These are phyloP conservation scores for Solanum ossicruentum DNA, from an alignment of 257 asterid genomes.

Conservation along the genomic window DNA sequence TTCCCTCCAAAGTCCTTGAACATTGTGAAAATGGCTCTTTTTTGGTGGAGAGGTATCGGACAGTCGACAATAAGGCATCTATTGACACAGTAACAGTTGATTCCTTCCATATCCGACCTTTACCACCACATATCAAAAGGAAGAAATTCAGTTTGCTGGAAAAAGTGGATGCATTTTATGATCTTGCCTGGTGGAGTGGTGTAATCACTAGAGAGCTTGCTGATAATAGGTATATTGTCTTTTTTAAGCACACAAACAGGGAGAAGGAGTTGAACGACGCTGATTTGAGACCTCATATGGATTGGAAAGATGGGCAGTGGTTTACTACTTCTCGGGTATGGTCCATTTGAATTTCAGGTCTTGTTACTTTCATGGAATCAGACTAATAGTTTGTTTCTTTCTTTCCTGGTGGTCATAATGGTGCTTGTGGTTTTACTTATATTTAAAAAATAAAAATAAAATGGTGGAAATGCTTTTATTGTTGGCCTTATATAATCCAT, in stretches of 20 bases:
- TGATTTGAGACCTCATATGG: slow-evolving; percentile 66
- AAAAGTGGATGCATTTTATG: slow-evolving; percentile 58
- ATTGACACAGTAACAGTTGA: slow-evolving; percentile 19
- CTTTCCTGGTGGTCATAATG: not conserved
- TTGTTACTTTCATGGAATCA: not conserved
- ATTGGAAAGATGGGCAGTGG: slow-evolving; percentile 75
- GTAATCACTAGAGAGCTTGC: slow-evolving; percentile 38
- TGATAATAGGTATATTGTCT: slow-evolving; percentile 33
- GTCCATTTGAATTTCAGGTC: not conserved
- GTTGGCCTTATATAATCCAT: not conserved
- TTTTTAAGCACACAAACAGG: slow-evolving; percentile 24
- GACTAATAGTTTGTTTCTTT: not conserved
- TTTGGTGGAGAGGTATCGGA: slow-evolving; percentile 24
- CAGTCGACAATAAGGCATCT: not conserved
- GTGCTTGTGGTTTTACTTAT: not conserved
- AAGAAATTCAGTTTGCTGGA: slow-evolving; percentile 36
- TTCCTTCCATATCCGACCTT: slow-evolving; percentile 51
- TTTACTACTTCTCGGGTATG: slow-evolving; percentile 56
- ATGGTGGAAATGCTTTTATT: not conserved
- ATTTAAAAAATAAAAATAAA: not conserved
- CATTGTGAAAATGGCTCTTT: slow-evolving; percentile 26
- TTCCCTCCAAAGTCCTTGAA: slow-evolving; percentile 33
- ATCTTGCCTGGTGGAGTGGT: slow-evolving; percentile 59
- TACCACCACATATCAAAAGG: slow-evolving; percentile 51
- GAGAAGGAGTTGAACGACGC: slow-evolving; percentile 21